Evolutionary conservation across 2,329 filamentous ascomycete species (phyloP), one percentile per base, ranked within the genome.

Genomic region (Cyphellophora attinorum): DNA sequence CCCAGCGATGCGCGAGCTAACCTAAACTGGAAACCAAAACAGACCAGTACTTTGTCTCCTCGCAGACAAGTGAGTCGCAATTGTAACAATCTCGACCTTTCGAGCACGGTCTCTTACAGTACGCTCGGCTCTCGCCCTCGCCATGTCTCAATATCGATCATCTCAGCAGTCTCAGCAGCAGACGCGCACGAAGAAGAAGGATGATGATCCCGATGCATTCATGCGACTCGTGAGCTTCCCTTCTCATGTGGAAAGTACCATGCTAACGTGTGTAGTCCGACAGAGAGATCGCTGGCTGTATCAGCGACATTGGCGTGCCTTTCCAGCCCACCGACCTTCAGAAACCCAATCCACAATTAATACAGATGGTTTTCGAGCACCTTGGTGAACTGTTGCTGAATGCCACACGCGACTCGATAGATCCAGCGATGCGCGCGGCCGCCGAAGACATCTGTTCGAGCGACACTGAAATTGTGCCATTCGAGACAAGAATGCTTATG

Each of bases 351-450:
- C 81, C 91, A 3, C 76, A 89, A 41, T 86, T 94, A 53, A 88
- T 96, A 35, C 91, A 98, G 61, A 86, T 91, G 68, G 86, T 98
- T 34, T 93, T 96, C 55, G 91, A 98, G 69, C 93, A 86, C 81
- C 91, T 98, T 50, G 88, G 86, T 39, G 88, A 95, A 55, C 70
- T 95, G 12, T 74, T 96, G 17, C 85, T 95, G 66, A 95, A 94
- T 62, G 81, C 84, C 35, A 95, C 88, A 21, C 82, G 86, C 50
- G 86, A 94, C 48, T 85, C 86, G 5, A 82, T 98, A 42, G 86
- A 94, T 55, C 91, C 91, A 6, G 86, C 88, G 5, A 94, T 98
- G 86, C 80, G 80, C 53, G 86, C 88, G 11, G 89, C 89, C 1
- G 81, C 85, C 12, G 84, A 94, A 47, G 47, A 95, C 49, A 64